A percentile compares a stretch with the other conserved stretches of the same genome.
phyloP scores from a whole-genome alignment of 2,329 filamentous ascomycete species.

The Eutypella sp. region DNA sequence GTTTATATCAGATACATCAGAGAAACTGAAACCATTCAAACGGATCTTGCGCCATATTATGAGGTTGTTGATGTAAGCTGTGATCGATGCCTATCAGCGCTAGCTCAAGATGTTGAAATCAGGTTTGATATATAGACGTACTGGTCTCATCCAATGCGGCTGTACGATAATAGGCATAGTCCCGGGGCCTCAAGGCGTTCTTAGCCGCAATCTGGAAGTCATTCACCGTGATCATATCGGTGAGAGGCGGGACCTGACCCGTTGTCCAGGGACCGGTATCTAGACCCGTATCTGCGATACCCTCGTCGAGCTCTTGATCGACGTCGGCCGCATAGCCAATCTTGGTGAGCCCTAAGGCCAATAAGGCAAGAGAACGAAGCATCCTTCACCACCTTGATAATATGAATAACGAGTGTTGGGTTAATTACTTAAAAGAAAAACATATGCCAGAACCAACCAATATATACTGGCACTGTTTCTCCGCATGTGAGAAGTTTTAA shows the following conservation, averaged over 20 bases:
- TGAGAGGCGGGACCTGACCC: constrained; percentile 22
- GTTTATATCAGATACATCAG: constrained; percentile 23
- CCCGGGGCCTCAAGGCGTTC: constrained; percentile 25
- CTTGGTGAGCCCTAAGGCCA: constrained; percentile 1
- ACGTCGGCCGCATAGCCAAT: constrained; percentile 2
- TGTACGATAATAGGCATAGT: constrained; percentile 34
- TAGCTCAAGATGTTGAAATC: neutral
- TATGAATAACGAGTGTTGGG: neutral
- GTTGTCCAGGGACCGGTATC: constrained; percentile 4
- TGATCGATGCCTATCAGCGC: neutral
- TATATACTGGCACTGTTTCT: neutral
- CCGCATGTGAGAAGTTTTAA: neutral
- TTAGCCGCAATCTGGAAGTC: constrained; percentile 35
- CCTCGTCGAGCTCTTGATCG: constrained; percentile 3
- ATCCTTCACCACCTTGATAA: neutral
- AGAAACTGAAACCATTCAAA: constrained; percentile 28
- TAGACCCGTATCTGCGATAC: constrained; percentile 6
- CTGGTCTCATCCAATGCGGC: constrained; percentile 33
- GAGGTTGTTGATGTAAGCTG: constrained; percentile 34
- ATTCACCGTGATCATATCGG: constrained; percentile 28
- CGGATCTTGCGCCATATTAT: constrained; percentile 31
- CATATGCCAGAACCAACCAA: neutral
- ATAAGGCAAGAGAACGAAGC: neutral
- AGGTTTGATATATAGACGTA: neutral
- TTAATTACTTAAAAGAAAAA: neutral